Evolutionary conservation across 2,329 filamentous ascomycete genomes (phyloP), one percentile per base, ranked within the genome.

Genomic region (Orbilia oligospora): DNA sequence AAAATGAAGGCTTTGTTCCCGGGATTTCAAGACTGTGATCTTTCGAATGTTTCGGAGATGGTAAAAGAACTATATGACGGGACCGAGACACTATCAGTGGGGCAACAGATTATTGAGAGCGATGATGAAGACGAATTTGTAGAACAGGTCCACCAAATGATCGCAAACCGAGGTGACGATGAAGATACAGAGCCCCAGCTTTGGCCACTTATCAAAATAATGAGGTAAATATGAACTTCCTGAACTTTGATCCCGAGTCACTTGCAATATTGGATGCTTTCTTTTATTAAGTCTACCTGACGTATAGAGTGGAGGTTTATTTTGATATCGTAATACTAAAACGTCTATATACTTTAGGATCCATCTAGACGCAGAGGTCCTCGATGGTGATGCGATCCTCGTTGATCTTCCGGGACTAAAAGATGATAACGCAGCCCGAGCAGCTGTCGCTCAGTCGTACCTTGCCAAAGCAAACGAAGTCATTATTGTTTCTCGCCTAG

Each of bases 1-100:
- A 76, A 76, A 27, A 48, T 76, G 36, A 71, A 58, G n/a, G 65
- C 72, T 16, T 24, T 76, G 9, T 76, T 76, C 30, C 72, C 72
- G 0, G 58, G 58, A 5, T 70, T 71, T 16, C 16, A 76, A 16
- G 20, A 10, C 6, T 30, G 14, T 22, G 48, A 76, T 51, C 44
- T 71, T 20, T 0, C 18, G 0, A 18, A 48, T 8, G 64, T 66
- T 5, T 5, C 24, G 12, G 3, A 3, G 0, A 58, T 24, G 8
- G 49, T 76, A 2, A 14, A 56, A 6, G 20, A 61, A 0, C 69
- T 76, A 10, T 76, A 76, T 30, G 33, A 56, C 0, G 18, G 16
- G 16, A 71, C 20, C 9, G 6, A 38, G 4, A 44, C 1, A 22
- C 27, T 76, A 2, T 38, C 72, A 0, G 30, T 8, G 1, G 72